A percentile compares a stretch with the other conserved stretches of the same genome.
phyloP scores from a whole-genome alignment of 1,284 basidiomycete species.

The Stygiomarasmius scandens region DNA sequence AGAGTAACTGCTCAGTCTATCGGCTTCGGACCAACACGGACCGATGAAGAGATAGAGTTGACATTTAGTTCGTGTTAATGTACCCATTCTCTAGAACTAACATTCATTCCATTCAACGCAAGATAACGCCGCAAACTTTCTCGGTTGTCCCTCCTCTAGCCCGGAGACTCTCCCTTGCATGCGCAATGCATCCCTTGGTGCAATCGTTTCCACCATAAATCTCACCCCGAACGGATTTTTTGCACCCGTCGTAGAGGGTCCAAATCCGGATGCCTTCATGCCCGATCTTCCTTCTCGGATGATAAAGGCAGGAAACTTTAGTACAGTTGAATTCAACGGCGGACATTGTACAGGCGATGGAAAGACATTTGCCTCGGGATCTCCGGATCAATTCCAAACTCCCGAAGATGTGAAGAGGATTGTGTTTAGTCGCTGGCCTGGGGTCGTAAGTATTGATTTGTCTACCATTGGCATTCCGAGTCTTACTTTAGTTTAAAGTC shows the following conservation, averaged over 20 bases:
- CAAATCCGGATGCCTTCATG: slow-evolving; percentile 33
- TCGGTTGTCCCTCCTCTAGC: slow-evolving; percentile 36
- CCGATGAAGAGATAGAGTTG: slow-evolving; percentile 31
- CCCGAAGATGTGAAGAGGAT: slow-evolving; percentile 42
- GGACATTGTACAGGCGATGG: slow-evolving; percentile 50
- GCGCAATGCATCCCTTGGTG: slow-evolving; percentile 42
- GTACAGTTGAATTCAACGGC: slow-evolving; percentile 41
- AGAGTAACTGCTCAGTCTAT: slow-evolving; percentile 45
- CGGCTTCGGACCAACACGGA: slow-evolving; percentile 42
- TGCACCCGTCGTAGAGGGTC: slow-evolving; percentile 40
- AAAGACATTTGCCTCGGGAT: slow-evolving; percentile 42
- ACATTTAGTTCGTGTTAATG: slow-evolving; percentile 33
- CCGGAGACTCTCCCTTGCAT: slow-evolving; percentile 38
- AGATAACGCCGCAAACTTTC: slow-evolving; percentile 34
- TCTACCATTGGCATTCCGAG: background rate
- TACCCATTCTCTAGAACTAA: background rate
- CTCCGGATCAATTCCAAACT: slow-evolving; percentile 39
- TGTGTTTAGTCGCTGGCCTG: slow-evolving; percentile 40
- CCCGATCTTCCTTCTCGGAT: slow-evolving; percentile 45
- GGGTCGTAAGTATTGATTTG: slow-evolving; percentile 34
- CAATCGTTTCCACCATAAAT: slow-evolving; percentile 42
- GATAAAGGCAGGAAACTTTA: slow-evolving; percentile 40
- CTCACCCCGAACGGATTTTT: slow-evolving; percentile 34
- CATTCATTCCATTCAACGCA: background rate
- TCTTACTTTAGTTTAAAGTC: slow-evolving; percentile 27